These are phyloP conservation scores for Vitis vinifera DNA, from an alignment of 164 flowering plant species.

Conservation along the genomic window DNA sequence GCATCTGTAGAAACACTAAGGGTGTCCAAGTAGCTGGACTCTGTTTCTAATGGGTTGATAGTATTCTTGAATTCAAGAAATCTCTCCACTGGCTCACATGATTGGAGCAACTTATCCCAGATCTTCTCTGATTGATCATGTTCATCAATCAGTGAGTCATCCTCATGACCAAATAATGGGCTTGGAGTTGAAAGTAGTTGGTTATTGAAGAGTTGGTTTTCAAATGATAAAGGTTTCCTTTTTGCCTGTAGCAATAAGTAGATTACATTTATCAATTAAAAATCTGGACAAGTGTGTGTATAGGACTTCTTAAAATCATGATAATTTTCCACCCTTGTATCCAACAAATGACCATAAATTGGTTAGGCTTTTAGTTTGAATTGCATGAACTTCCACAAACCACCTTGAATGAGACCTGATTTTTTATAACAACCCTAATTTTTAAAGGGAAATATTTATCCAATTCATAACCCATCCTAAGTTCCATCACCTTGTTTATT, in stretches of 20 bases:
- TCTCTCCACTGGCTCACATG: slow-evolving; percentile 63
- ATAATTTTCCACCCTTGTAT: too few relatives aligned
- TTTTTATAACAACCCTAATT: too few relatives aligned
- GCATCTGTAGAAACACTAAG: slow-evolving; percentile 13
- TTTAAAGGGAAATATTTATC: too few relatives aligned
- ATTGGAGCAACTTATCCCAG: slow-evolving; percentile 32
- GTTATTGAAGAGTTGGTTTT: slow-evolving; percentile 36
- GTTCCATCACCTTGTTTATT: too few relatives aligned
- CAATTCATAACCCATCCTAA: too few relatives aligned
- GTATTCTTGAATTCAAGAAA: slow-evolving; percentile 60
- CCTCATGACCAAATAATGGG: slow-evolving; percentile 41
- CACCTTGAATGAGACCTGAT: too few relatives aligned
- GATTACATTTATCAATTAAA: neutral
- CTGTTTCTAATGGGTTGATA: slow-evolving; percentile 16
- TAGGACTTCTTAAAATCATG: too few relatives aligned
- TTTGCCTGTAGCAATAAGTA: slow-evolving; percentile 57
- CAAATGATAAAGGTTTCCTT: slow-evolving; percentile 62
- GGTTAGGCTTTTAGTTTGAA: too few relatives aligned
- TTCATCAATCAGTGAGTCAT: slow-evolving; percentile 15
- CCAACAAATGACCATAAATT: too few relatives aligned
- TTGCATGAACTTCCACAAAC: too few relatives aligned
- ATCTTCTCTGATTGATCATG: slow-evolving; percentile 27
- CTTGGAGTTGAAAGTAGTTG: slow-evolving; percentile 55
- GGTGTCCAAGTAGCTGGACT: slow-evolving; percentile 8
- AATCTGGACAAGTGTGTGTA: too few relatives aligned